Evolutionary conservation across 2,329 filamentous ascomycete species (phyloP), one percentile per base, ranked within the genome.

Genomic region (Botrytis byssoidea): DNA sequence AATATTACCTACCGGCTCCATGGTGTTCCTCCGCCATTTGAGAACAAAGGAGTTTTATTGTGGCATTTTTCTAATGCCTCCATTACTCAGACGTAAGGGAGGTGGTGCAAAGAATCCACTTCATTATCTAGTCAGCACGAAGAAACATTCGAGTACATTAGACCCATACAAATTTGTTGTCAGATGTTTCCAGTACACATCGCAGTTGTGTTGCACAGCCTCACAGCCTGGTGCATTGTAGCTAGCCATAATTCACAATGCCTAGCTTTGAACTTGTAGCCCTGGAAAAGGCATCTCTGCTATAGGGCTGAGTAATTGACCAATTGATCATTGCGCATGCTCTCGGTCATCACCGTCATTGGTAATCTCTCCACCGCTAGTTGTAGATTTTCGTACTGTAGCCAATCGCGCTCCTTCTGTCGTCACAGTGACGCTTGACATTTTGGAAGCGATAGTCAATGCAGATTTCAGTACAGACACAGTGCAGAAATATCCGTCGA

Each of bases 281-380:
- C 55, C 35, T 48, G 29, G 25, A 65, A 69, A 44, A 22, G 65
- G 48, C 66, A 44, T 57, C 20, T 66, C 37, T 69, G 66, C 20
- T 66, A 72, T 66, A 66, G 68, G 68, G 68, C 68, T 70, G 68
- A 70, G 55, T 70, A 35, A 70, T 70, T 60, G 46, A 55, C 60
- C 59, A 66, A 66, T 66, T 57, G 66, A 57, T 69, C 48, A n/a
- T 44, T n/a, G 18, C 51, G 66, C 66, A 69, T 57, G 48, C 66
- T 57, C 55, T 67, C 70, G 70, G 70, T 67, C 70, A 66, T 72
- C 70, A 72, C 70, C 70, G 70, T 35, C 60, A 48, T 72, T 72
- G 44, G 60, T 55, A 65, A n/a, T 40, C 40, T 42, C 70, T 66
- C 70, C 70, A 66, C 60, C 70, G 61, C 70, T 66, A 35, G 25